Conservation (phyloP, 140 eudicot genomes). For the Flaveria floridana region DNA sequence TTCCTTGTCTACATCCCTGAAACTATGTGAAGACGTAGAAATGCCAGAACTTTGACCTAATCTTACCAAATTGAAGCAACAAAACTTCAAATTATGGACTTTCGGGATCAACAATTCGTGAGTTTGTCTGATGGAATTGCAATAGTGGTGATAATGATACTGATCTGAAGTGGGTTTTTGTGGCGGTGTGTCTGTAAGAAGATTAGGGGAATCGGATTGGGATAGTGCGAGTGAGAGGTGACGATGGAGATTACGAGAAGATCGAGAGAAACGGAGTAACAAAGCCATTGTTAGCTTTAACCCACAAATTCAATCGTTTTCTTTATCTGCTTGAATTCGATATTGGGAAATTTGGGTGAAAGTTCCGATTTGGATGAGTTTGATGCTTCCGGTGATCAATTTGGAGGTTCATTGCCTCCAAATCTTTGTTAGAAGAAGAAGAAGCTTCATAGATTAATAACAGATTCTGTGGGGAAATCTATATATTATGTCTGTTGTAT, state of each 20-base stretch:
- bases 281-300: slow-evolving; percentile 33
- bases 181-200: slow-evolving; percentile 9
- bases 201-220: slow-evolving; percentile 30
- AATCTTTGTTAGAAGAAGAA: too few relatives aligned
- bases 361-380: too few relatives aligned
- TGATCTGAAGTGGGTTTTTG: slow-evolving; percentile 22
- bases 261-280: slow-evolving; percentile 37
- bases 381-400: too few relatives aligned
- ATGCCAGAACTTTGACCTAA: slow-evolving; percentile 37
- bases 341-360: too few relatives aligned
- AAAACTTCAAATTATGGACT: slow-evolving; percentile 14
- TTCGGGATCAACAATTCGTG: slow-evolving; percentile 19
- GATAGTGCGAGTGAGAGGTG: slow-evolving; percentile 27
- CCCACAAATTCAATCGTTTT: too few relatives aligned
- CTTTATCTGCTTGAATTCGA: too few relatives aligned
- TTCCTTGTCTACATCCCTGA: slow-evolving; percentile 23
- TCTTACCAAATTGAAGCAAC: slow-evolving; percentile 19
- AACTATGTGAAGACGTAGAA: slow-evolving; percentile 28
- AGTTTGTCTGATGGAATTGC: slow-evolving; percentile 5
- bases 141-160: too few relatives aligned
- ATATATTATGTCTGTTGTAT: too few relatives aligned
- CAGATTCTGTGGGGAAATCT: too few relatives aligned
- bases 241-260: slow-evolving; percentile 33
- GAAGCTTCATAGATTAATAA: too few relatives aligned
- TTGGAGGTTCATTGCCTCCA: too few relatives aligned